Evolutionary conservation across 2,329 filamentous ascomycete species (phyloP), one percentile per base, ranked within the genome.

Genomic region (Cercospora sesami): DNA sequence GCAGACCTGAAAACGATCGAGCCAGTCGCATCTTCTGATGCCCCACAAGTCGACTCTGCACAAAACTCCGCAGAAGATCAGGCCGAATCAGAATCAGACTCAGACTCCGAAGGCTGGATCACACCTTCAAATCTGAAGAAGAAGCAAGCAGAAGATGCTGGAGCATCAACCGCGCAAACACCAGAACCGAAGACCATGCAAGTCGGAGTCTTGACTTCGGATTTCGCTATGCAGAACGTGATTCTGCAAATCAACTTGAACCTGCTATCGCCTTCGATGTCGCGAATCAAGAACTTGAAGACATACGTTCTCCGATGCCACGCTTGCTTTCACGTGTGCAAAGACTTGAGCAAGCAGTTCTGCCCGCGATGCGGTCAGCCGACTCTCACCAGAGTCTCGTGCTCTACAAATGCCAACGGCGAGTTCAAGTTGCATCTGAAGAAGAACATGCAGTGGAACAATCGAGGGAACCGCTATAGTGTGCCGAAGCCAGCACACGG

Each of bases 221-320:
- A 99, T 83, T 98, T 92, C 81, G 94, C 95, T 65, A 96, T 99
- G 92, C 94, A 98, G 82, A 98, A 98, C 78, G 93, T 98, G 7
- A 87, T 95, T 1, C 86, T 99, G 4, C 92, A 96, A 74, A 96
- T 98, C 84, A 97, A 97, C 81, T 87, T 99, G 60, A 92, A 95
- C 78, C 87, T 97, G 10, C 86, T 97, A 67, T 93, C 94, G 0
- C 87, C 92, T 0, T 86, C 88, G 16, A 84, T 98, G 69, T 86
- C 91, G 70, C 89, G 93, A 75, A 93, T 99, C 78, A 90, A 89
- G 42, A 89, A 91, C 68, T 86, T 98, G 72, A 94, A 93, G 79
- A 94, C 91, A 12, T 96, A 92, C 85, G 89, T 97, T 4, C 86
- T 97, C 66, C 90, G 95, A 53, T 99, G 95, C 84, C 94, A 99